These are phyloP conservation scores for Vanderwaltozyma verrucispora DNA, from an alignment of 805 yeast species.

Conservation along the genomic window DNA sequence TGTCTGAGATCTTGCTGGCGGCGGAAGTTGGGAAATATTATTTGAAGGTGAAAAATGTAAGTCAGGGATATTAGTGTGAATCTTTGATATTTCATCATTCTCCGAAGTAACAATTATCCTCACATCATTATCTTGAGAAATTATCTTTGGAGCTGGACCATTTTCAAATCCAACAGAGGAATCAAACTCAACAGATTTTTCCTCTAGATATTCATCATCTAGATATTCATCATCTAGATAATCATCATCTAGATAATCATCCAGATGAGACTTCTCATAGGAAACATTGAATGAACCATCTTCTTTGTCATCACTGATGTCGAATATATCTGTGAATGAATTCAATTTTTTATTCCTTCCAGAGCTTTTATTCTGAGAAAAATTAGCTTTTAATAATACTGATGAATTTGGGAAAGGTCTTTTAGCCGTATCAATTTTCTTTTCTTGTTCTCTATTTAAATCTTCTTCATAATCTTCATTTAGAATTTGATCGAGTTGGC, in stretches of 20 bases:
- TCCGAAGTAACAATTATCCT: neutral
- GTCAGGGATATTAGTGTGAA: neutral
- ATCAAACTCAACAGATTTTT: too few relatives aligned
- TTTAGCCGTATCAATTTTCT: neutral
- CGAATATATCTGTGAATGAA: conserved; percentile 13
- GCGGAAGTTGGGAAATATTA: conserved; percentile 6
- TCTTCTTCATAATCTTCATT: neutral
- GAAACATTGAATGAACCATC: neutral
- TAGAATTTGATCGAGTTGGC: neutral
- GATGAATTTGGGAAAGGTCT: too few relatives aligned
- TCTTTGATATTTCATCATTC: neutral
- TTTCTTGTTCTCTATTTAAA: neutral
- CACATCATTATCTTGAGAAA: neutral
- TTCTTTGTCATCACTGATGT: conserved; percentile 7
- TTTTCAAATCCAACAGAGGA: too few relatives aligned
- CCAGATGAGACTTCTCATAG: neutral
- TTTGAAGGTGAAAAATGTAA: neutral
- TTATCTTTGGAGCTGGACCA: too few relatives aligned
- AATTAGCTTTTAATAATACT: too few relatives aligned
- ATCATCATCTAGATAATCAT: conserved; percentile 1
- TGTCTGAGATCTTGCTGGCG: conserved; percentile 11
- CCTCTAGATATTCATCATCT: too few relatives aligned
- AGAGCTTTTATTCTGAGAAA: too few relatives aligned
- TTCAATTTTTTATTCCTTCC: neutral
- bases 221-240: too few relatives aligned